Percentiles rank a stretch among this genome's conserved stretches.
Evolutionary conservation across 2,329 filamentous ascomycete species (phyloP).

Genomic region (Pseudocercospora macadamiae): DNA sequence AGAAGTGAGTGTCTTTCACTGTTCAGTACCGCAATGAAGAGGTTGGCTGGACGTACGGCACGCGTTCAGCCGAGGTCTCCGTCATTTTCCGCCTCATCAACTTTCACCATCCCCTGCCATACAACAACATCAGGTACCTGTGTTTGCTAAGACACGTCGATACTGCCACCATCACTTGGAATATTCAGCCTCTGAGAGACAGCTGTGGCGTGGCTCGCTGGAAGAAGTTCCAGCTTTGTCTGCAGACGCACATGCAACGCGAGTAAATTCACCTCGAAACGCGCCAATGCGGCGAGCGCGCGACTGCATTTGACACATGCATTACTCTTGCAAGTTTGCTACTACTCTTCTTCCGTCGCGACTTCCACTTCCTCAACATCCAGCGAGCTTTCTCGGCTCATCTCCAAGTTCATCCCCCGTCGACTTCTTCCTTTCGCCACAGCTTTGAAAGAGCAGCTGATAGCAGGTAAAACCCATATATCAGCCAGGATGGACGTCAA

Average conservation of each 20-base stretch:
- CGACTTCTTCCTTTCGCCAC: constrained; percentile 25
- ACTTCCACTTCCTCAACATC: constrained; percentile 24
- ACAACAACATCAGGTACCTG: not conserved
- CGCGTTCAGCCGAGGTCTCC: not conserved
- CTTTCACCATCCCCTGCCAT: not conserved
- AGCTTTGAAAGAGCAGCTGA: constrained; percentile 15
- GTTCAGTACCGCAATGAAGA: too few species aligned
- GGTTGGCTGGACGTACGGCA: too few species aligned
- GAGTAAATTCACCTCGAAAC: constrained; percentile 13
- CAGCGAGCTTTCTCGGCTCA: constrained; percentile 10
- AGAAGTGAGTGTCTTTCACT: not conserved
- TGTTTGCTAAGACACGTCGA: not conserved
- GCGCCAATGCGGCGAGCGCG: constrained; percentile 1
- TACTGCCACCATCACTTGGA: not conserved
- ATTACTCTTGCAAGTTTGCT: constrained; percentile 25
- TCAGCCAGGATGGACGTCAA: constrained; percentile 59
- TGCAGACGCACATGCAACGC: constrained; percentile 8
- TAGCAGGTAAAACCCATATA: constrained; percentile 16
- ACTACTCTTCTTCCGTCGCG: constrained; percentile 19
- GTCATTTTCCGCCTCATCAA: not conserved
- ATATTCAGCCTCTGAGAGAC: not conserved
- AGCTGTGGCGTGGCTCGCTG: not conserved
- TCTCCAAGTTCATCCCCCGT: constrained; percentile 22
- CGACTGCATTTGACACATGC: constrained; percentile 16
- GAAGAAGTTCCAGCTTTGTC: not conserved